A percentile compares a stretch with the other conserved stretches of the same genome.
These are phyloP conservation scores for Corylus americana DNA, from an alignment of 306 rosid species.

Conservation along the genomic window DNA sequence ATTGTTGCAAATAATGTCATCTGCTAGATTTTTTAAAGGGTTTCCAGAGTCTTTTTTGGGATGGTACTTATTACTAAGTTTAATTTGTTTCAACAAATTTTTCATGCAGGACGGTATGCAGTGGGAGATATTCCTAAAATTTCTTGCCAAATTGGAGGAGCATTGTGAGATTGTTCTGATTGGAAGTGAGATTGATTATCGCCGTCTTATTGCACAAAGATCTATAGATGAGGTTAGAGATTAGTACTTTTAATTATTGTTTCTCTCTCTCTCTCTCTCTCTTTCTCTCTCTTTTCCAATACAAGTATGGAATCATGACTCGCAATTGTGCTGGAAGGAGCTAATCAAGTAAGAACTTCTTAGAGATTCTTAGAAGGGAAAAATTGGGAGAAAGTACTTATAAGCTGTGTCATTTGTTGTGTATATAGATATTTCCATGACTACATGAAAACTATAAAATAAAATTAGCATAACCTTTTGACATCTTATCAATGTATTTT, in stretches of 20 bases:
- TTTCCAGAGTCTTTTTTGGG: neutral
- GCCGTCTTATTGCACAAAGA: constrained; percentile 75
- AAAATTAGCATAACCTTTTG: neutral
- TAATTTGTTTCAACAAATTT: constrained; percentile 3
- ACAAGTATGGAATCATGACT: constrained; percentile 1
- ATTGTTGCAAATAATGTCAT: neutral
- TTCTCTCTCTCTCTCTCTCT: constrained; percentile 23
- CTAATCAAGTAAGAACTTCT: neutral
- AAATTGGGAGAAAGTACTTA: neutral
- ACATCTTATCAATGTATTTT: neutral
- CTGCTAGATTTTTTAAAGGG: neutral
- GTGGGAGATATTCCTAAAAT: constrained; percentile 66
- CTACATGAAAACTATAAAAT: neutral
- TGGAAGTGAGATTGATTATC: constrained; percentile 91
- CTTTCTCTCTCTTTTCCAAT: constrained; percentile 17
- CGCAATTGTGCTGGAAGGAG: neutral
- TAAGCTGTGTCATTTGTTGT: neutral
- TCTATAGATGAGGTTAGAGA: constrained; percentile 60
- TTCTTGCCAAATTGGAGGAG: constrained; percentile 63
- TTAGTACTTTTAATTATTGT: constrained; percentile 10
- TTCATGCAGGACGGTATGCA: constrained; percentile 86
- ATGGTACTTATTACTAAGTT: neutral
- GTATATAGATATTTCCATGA: neutral
- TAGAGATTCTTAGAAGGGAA: neutral
- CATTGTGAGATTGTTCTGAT: constrained; percentile 73